A percentile compares a stretch with the other conserved stretches of the same genome.
These are phyloP conservation scores for Cryphonectria naterciae DNA, from an alignment of 2,329 filamentous ascomycete genomes.

Conservation along the genomic window DNA sequence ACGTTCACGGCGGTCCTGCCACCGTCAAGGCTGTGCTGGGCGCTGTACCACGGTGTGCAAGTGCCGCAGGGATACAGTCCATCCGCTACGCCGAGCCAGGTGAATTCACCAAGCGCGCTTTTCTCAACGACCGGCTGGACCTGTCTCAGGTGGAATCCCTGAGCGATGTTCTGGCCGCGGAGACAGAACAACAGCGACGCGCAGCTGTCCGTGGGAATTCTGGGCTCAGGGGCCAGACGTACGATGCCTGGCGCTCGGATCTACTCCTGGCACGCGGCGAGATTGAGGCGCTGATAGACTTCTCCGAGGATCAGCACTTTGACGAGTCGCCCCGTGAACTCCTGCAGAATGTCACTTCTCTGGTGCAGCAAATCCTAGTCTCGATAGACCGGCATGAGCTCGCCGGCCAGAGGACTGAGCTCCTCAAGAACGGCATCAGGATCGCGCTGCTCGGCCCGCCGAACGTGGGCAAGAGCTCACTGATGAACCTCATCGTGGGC, in stretches of 20 bases:
- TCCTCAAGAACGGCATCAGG: conserved; percentile 82
- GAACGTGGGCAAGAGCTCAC: conserved; percentile 92
- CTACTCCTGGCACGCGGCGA: conserved; percentile 84
- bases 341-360: conserved; percentile 67
- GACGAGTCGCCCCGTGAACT: conserved; percentile 81
- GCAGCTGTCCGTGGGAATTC: conserved; percentile 80
- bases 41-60: conserved; percentile 63
- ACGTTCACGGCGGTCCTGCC: conserved; percentile 90
- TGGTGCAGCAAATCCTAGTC: conserved; percentile 64
- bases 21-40: conserved; percentile 84
- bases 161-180: conserved; percentile 64
- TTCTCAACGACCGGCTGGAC: conserved; percentile 82
- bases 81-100: conserved; percentile 92
- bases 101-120: conserved; percentile 92
- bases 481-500: conserved; percentile 88
- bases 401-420: conserved; percentile 80
- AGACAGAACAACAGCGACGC: conserved; percentile 91
- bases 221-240: conserved; percentile 70
- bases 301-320: conserved; percentile 96
- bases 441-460: conserved; percentile 88
- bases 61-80: conserved; percentile 30
- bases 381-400: conserved; percentile 71
- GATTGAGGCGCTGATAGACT: conserved; percentile 94
- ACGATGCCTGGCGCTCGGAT: conserved; percentile 79
- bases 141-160: conserved; percentile 79